Percentiles rank a stretch among this genome's conserved stretches.
Conservation (phyloP, 2,329 filamentous ascomycete species). For the Pseudogymnoascus pannorum region DNA sequence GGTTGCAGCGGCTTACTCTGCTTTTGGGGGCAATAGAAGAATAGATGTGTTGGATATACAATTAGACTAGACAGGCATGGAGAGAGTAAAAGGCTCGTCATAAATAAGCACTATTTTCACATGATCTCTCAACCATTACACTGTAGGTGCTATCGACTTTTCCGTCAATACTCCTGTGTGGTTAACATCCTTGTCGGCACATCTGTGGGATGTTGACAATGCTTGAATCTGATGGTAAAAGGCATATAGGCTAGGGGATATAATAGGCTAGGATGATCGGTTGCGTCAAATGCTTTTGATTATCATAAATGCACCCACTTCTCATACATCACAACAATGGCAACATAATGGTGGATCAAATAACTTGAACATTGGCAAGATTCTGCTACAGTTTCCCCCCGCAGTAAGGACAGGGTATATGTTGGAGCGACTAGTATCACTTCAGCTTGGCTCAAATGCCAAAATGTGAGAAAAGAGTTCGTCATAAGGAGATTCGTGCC, state of each 20-base stretch:
- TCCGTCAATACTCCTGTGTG: background rate
- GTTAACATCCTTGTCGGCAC: background rate
- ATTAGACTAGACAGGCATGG: slow-evolving; percentile 12
- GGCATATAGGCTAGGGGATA: too few relatives aligned
- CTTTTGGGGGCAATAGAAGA: slow-evolving; percentile 1
- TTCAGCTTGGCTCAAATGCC: background rate
- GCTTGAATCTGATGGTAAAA: too few relatives aligned
- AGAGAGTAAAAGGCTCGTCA: slow-evolving; percentile 12
- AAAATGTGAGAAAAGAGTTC: background rate
- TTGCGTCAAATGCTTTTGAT: background rate
- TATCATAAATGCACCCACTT: background rate
- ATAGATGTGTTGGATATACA: slow-evolving; percentile 9
- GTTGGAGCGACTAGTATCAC: background rate
- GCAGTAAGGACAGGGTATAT: slow-evolving; percentile 7
- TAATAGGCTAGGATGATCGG: too few relatives aligned
- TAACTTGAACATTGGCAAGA: background rate
- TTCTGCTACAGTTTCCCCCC: background rate
- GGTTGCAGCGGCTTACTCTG: background rate
- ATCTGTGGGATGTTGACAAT: too few relatives aligned
- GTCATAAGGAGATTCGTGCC: background rate
- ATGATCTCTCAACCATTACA: background rate
- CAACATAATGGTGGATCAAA: background rate
- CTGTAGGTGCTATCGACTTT: background rate
- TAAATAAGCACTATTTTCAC: background rate
- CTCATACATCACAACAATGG: background rate